Percentiles rank a stretch among this genome's conserved stretches.
Evolutionary conservation across 2,329 filamentous ascomycete genomes (phyloP).

Genomic region (Fusarium illudens): DNA sequence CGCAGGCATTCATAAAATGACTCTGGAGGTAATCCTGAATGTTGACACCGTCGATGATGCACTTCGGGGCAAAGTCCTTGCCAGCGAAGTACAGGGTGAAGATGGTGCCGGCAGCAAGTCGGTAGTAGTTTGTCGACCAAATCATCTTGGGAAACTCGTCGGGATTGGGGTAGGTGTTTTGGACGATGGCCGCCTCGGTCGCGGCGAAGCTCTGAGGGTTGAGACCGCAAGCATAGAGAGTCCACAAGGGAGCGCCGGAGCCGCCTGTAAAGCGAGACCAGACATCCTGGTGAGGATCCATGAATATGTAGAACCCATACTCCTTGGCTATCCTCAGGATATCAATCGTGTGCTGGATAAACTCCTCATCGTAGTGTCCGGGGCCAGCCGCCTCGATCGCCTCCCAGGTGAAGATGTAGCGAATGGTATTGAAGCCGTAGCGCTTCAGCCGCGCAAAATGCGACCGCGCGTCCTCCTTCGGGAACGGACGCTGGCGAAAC

Average conservation of each 20-base stretch:
- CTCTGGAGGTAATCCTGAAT: slow-evolving; percentile 94
- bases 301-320: slow-evolving; percentile 96
- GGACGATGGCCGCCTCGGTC: slow-evolving; percentile 92
- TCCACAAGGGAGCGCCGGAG: slow-evolving; percentile 97
- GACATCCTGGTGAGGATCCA: slow-evolving; percentile 99
- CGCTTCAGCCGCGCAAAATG: slow-evolving; percentile 88
- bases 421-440: slow-evolving; percentile 95
- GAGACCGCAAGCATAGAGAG: slow-evolving; percentile 90
- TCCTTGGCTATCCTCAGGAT: slow-evolving; percentile 83
- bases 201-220: slow-evolving; percentile 85
- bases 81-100: slow-evolving; percentile 96
- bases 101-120: slow-evolving; percentile 86
- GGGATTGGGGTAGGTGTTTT: slow-evolving; percentile 90
- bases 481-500: slow-evolving; percentile 87
- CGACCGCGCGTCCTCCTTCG: slow-evolving; percentile 79
- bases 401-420: slow-evolving; percentile 99
- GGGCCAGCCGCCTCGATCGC: slow-evolving; percentile 95
- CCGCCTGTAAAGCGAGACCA: slow-evolving; percentile 96
- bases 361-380: slow-evolving; percentile 91
- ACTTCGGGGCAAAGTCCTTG: slow-evolving; percentile 91
- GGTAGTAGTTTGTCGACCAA: slow-evolving; percentile 96
- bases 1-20: slow-evolving; percentile 83
- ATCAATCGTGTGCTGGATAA: slow-evolving; percentile 89
- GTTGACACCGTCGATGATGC: slow-evolving; percentile 91
- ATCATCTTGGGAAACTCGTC: slow-evolving; percentile 97